These are phyloP conservation scores for Globisporangium cystogenes DNA, from an alignment of 352 stramenopile genomes.

Conservation along the genomic window DNA sequence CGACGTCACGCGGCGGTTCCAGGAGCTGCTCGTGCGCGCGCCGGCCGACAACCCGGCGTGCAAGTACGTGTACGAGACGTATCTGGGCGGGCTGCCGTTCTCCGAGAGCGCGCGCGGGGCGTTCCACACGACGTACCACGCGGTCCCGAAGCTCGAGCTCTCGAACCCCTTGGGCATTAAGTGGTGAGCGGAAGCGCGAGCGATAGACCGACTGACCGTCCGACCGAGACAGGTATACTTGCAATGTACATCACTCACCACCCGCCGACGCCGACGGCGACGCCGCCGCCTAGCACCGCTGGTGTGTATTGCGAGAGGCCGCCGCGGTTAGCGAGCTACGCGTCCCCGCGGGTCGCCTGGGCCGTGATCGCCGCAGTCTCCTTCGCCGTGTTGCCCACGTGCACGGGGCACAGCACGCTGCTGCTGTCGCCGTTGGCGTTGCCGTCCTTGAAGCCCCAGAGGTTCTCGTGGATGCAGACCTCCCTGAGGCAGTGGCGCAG, in stretches of 20 bases:
- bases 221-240: not conserved
- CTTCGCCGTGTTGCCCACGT: constrained; percentile 57
- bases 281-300: no score
- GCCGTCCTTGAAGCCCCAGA: constrained; percentile 78
- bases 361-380: constrained; percentile 62
- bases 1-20: constrained; percentile 63
- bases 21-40: constrained; percentile 50
- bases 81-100: constrained; percentile 70
- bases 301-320: not conserved
- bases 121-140: constrained; percentile 80
- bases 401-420: constrained; percentile 75
- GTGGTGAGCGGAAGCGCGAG: constrained; percentile 42
- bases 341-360: constrained; percentile 24
- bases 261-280: not conserved
- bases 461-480: constrained; percentile 78
- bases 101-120: constrained; percentile 50
- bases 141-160: constrained; percentile 81
- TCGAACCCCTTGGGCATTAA: constrained; percentile 85
- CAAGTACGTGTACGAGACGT: constrained; percentile 79
- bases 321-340: not conserved
- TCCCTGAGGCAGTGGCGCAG: constrained; percentile 69
- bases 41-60: constrained; percentile 67
- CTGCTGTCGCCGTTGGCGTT: constrained; percentile 64
- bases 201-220: not conserved
- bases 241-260: not conserved